Conservation (phyloP, 306 rosid genomes). For the Gleditsia sinensis region DNA sequence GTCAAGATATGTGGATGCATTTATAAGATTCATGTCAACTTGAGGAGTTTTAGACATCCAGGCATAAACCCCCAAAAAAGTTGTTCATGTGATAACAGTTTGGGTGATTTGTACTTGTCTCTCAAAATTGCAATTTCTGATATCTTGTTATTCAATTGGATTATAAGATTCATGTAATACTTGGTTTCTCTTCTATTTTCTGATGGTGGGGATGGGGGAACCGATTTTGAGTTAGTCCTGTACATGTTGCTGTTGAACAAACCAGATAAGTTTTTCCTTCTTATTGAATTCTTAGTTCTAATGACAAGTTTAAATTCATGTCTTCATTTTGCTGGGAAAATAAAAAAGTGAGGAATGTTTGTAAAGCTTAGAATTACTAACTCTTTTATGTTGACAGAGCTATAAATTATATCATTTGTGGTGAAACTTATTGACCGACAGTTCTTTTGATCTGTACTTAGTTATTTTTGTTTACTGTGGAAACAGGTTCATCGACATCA, state of each 20-base stretch:
- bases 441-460: neutral
- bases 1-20: no score
- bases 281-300: neutral
- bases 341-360: neutral
- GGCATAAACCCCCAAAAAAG: neutral
- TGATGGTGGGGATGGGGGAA: neutral
- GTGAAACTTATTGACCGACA: neutral
- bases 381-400: no score
- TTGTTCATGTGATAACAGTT: neutral
- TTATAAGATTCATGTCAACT: no score
- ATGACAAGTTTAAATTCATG: neutral
- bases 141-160: neutral
- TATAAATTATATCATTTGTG: neutral
- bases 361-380: neutral
- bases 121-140: neutral
- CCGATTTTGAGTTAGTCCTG: neutral
- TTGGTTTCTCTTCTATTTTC: no score
- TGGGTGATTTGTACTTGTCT: neutral
- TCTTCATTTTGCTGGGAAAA: no score
- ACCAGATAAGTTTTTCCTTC: neutral
- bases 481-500: conserved; percentile 74
- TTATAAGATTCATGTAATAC: neutral
- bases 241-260: no score
- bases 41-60: no score
- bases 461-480: conserved; percentile 30